Base-by-base conservation (phyloP, 352 stramenopile species). In the Globisporangium orthogonon region DNA sequence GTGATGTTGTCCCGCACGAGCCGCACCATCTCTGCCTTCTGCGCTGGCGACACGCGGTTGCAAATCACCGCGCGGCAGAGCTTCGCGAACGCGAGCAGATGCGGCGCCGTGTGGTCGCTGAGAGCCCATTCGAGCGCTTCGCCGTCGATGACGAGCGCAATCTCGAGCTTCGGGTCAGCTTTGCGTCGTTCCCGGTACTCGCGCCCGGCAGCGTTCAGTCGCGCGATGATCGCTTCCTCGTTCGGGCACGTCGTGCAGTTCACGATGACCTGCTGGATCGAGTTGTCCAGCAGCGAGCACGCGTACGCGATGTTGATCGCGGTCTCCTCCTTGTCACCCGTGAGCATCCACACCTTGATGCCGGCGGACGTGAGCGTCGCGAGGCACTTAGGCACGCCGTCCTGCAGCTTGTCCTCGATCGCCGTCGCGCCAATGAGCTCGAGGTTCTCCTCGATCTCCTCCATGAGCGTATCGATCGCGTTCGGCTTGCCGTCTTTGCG, bases 291-390 rank as follows among this genome's bases (percentile, higher is more conserved):
- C 13, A 97, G 66, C 48, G 95, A 83, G 50, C 84, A 95, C 9
- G 89, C 83, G 46, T 95, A 96, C 7, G 82, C 93, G 53, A 98
- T 98, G 66, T 98, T 98, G 62, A 98, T 96, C 18, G 93, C 93
- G 5, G 93, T 98, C 64, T 98, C 93, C 54, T 94, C 71, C 61
- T 98, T 98, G 69, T 98, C 93, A 5, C 92, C 92, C 4, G 93
- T 98, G 44, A 98, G 84, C 23, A 98, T 90, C 89, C 91, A 98
- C 17, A 98, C 87, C 61, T 96, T 95, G 35, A 98, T 89, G 2
- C 93, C 90, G 2, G 89, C 93, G 11, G 63, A 70, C 0, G 82
- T 73, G 7, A 98, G 70, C 41, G 89, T 82, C 7, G 78, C 79
- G 13, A 98, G 96, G 30, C 86, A 76, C 31, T 96, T 78, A 0